These are phyloP conservation scores for Vigna mungo DNA, from an alignment of 306 rosid genomes.

Conservation along the genomic window DNA sequence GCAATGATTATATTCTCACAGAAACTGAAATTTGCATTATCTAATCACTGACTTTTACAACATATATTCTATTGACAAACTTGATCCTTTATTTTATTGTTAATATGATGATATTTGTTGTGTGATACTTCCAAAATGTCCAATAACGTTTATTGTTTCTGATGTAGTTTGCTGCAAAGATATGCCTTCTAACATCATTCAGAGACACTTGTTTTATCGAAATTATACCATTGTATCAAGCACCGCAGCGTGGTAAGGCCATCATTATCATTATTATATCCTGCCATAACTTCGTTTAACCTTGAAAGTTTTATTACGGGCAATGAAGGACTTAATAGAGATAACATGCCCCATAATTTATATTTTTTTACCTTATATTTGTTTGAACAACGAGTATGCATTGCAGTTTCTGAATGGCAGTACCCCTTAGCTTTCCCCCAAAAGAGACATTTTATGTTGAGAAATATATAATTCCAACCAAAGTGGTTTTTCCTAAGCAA, in stretches of 20 bases:
- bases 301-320: not conserved
- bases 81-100: not conserved
- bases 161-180: constrained; percentile 83
- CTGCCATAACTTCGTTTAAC: not conserved
- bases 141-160: constrained; percentile 41
- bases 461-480: constrained; percentile 4
- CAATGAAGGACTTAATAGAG: not conserved
- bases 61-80: constrained; percentile 16
- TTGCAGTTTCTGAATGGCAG: not conserved
- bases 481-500: not conserved
- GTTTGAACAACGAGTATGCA: not conserved
- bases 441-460: not conserved
- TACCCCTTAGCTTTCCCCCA: not conserved
- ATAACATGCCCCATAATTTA: not conserved
- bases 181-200: constrained; percentile 88
- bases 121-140: constrained; percentile 7
- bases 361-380: not conserved
- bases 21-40: not conserved
- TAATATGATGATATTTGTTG: constrained; percentile 7
- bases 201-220: constrained; percentile 89
- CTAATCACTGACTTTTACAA: not conserved
- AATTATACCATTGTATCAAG: constrained; percentile 67
- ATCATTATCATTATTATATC: constrained; percentile 1
- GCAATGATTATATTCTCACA: not conserved
- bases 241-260: constrained; percentile 72